A percentile compares a stretch with the other conserved stretches of the same genome.
These are phyloP conservation scores for Gaertneriomyces sp. DNA, from an alignment of 192 early-diverging fungal genomes.

Conservation along the genomic window DNA sequence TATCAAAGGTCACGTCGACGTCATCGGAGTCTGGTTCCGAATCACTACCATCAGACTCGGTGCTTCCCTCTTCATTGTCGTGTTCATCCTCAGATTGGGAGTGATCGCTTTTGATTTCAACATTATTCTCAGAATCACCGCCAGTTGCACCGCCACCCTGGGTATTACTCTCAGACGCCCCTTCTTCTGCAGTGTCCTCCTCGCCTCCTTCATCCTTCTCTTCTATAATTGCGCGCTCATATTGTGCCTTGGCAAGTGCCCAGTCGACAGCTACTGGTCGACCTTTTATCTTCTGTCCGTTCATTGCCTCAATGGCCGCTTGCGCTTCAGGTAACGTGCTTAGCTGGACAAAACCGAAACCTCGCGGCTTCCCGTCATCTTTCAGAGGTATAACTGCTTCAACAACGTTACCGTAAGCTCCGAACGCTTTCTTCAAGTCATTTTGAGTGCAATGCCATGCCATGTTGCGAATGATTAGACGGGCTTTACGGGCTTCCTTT, in stretches of 20 bases:
- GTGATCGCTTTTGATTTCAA: slow-evolving; percentile 36
- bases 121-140: slow-evolving; percentile 34
- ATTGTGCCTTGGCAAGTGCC: slow-evolving; percentile 73
- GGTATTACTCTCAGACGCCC: slow-evolving; percentile 31
- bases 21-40: slow-evolving; percentile 39
- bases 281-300: slow-evolving; percentile 65
- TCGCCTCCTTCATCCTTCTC: slow-evolving; percentile 41
- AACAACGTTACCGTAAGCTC: slow-evolving; percentile 63
- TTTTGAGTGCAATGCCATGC: slow-evolving; percentile 55
- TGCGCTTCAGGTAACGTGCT: slow-evolving; percentile 66
- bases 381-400: slow-evolving; percentile 73
- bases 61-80: slow-evolving; percentile 30
- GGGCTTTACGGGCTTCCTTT: slow-evolving; percentile 55
- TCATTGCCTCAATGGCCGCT: slow-evolving; percentile 53
- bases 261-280: slow-evolving; percentile 81
- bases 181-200: slow-evolving; percentile 24
- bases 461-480: slow-evolving; percentile 86
- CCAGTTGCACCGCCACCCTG: neutral
- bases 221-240: slow-evolving; percentile 26
- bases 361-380: slow-evolving; percentile 69
- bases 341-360: slow-evolving; percentile 91
- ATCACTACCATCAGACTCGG: slow-evolving; percentile 25
- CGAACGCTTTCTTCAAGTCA: slow-evolving; percentile 64
- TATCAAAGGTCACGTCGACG: slow-evolving; percentile 21
- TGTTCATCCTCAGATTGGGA: slow-evolving; percentile 24